phyloP scores from a whole-genome alignment of 176 grass and related monocot genomes.

The Carex myosuroides region DNA sequence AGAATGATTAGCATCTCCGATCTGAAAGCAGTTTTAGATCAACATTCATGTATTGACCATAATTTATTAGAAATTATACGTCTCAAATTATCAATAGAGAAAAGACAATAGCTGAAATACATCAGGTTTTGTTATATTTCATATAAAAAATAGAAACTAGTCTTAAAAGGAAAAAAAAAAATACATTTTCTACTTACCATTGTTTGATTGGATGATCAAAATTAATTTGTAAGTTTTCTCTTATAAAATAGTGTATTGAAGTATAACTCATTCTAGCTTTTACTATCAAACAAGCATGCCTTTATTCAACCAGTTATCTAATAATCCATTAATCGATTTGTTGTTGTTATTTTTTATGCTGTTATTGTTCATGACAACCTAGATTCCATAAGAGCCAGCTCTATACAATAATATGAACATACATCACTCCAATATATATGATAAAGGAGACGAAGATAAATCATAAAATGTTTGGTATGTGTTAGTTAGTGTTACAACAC shows the following conservation, averaged over 20 bases:
- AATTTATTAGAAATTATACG: background rate
- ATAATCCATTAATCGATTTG: too few species aligned
- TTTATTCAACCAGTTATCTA: too few species aligned
- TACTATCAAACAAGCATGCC: too few species aligned
- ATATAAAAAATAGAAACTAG: too few species aligned
- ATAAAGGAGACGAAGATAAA: background rate
- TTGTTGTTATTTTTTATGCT: background rate
- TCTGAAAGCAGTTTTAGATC: background rate
- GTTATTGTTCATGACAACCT: background rate
- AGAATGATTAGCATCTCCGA: background rate
- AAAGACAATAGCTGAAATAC: too few species aligned
- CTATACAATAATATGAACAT: background rate
- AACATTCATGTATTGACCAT: background rate
- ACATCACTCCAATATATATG: background rate
- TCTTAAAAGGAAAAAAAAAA: too few species aligned
- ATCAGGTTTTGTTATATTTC: too few species aligned
- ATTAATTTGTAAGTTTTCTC: too few species aligned
- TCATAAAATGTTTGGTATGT: background rate
- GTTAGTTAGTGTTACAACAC: background rate
- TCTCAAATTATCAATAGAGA: background rate
- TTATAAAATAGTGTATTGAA: too few species aligned
- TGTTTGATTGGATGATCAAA: too few species aligned
- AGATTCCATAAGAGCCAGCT: background rate
- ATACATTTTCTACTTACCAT: too few species aligned
- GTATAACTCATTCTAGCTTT: too few species aligned